phyloP scores from a whole-genome alignment of 192 early-diverging fungal species.

The Coemansia sp. region DNA sequence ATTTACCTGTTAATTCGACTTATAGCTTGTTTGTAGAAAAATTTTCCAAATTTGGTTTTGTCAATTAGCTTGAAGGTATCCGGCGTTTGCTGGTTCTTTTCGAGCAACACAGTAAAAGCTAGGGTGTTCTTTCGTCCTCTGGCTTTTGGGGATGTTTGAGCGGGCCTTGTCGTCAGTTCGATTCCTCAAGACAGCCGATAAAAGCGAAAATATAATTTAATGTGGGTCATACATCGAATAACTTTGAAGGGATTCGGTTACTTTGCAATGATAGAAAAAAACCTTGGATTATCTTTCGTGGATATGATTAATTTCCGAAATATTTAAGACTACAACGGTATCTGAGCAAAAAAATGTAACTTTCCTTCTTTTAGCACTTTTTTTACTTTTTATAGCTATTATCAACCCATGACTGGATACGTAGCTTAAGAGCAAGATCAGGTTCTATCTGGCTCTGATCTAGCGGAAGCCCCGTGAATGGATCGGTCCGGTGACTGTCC shows the following conservation, averaged over 20 bases:
- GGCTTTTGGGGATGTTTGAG: background rate
- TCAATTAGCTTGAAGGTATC: background rate
- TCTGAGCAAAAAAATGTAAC: constrained; percentile 22
- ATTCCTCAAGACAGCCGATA: background rate
- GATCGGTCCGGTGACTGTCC: constrained; percentile 14
- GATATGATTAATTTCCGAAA: constrained; percentile 21
- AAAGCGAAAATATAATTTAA: too few species aligned
- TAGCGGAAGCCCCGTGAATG: constrained; percentile 33
- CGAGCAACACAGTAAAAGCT: background rate
- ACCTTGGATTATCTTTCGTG: constrained; percentile 14
- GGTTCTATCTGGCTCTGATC: constrained; percentile 10
- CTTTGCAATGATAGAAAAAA: constrained; percentile 26
- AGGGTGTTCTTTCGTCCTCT: background rate
- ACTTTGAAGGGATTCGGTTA: background rate
- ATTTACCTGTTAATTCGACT: too few species aligned
- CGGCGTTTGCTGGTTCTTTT: too few species aligned
- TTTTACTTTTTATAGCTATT: background rate
- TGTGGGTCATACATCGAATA: background rate
- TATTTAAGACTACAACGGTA: constrained; percentile 44
- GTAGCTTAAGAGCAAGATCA: constrained; percentile 17
- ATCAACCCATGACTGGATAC: constrained; percentile 18
- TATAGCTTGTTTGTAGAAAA: too few species aligned
- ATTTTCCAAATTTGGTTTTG: background rate
- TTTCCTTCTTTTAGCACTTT: constrained; percentile 5
- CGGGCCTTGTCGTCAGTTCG: constrained; percentile 8